These are phyloP conservation scores for Diplosphaera chodatii DNA, from an alignment of 139 green algal genomes.

Conservation along the genomic window DNA sequence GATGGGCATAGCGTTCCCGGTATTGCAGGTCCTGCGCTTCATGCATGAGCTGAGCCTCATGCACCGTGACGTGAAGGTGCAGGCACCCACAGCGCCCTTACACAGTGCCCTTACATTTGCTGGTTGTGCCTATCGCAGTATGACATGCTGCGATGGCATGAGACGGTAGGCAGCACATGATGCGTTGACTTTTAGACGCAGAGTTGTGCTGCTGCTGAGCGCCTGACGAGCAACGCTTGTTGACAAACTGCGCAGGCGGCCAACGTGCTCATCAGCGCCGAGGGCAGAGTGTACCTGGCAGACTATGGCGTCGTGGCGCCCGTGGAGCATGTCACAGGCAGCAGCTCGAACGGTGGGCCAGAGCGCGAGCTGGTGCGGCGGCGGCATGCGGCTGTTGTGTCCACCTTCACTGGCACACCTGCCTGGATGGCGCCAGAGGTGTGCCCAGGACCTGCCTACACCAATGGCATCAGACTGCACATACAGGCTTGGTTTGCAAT, in stretches of 20 bases:
- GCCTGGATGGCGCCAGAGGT: not conserved
- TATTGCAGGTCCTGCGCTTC: slow-evolving; percentile 81
- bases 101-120: too few species aligned
- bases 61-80: slow-evolving; percentile 91
- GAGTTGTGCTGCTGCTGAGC: too few species aligned
- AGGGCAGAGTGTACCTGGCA: slow-evolving; percentile 46
- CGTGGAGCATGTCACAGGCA: slow-evolving; percentile 21
- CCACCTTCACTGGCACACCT: not conserved
- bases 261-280: slow-evolving; percentile 59
- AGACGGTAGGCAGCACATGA: too few species aligned
- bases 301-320: slow-evolving; percentile 59
- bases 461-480: too few species aligned
- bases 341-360: not conserved
- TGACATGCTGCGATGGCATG: too few species aligned
- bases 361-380: not conserved
- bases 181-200: too few species aligned
- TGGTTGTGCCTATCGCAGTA: too few species aligned
- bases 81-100: too few species aligned
- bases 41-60: slow-evolving; percentile 80
- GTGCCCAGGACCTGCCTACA: too few species aligned
- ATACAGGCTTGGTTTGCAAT: too few species aligned
- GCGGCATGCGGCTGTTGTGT: not conserved
- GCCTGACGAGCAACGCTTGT: too few species aligned
- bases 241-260: too few species aligned
- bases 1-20: slow-evolving; percentile 72